A percentile compares a stretch with the other conserved stretches of the same genome.
phyloP scores from a whole-genome alignment of 75 land plant species.

The Pseudotsuga menziesii region DNA sequence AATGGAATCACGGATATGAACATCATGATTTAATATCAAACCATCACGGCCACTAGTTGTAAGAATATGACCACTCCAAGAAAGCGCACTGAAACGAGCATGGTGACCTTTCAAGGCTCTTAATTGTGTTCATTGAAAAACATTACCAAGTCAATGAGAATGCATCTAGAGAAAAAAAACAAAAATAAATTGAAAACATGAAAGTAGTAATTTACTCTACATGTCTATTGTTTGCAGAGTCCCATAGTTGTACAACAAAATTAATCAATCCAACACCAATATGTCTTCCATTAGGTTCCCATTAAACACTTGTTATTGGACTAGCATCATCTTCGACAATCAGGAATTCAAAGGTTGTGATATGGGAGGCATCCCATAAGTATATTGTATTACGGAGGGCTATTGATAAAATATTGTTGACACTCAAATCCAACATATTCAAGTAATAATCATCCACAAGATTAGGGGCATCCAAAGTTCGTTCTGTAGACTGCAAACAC shows the following conservation, averaged over 20 bases:
- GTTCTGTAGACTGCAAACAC: conserved; percentile 58
- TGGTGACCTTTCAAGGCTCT: conserved; percentile 58
- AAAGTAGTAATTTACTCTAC: conserved; percentile 8
- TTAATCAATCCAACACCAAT: conserved; percentile 70
- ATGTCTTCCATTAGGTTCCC: conserved; percentile 82
- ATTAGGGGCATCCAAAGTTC: conserved; percentile 89
- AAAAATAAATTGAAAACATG: no score
- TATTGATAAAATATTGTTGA: conserved; percentile 65
- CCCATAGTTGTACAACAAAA: conserved; percentile 81
- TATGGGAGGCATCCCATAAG: conserved; percentile 70
- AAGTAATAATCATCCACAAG: conserved; percentile 84
- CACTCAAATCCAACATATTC: conserved; percentile 86
- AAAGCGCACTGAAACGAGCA: conserved; percentile 56
- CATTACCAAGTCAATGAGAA: neutral
- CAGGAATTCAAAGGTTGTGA: conserved; percentile 61
- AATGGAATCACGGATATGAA: conserved; percentile 37
- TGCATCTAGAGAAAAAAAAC: no score
- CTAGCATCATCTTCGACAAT: conserved; percentile 65
- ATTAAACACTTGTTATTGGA: conserved; percentile 77
- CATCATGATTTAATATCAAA: conserved; percentile 58
- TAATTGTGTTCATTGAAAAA: conserved; percentile 24
- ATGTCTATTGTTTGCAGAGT: conserved; percentile 35
- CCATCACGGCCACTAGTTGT: conserved; percentile 65
- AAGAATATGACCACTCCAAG: conserved; percentile 69
- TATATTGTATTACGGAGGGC: conserved; percentile 72